A percentile compares a stretch with the other conserved stretches of the same genome.
Conservation (phyloP, 306 rosid genomes). For the Elaeagnus macrophylla region DNA sequence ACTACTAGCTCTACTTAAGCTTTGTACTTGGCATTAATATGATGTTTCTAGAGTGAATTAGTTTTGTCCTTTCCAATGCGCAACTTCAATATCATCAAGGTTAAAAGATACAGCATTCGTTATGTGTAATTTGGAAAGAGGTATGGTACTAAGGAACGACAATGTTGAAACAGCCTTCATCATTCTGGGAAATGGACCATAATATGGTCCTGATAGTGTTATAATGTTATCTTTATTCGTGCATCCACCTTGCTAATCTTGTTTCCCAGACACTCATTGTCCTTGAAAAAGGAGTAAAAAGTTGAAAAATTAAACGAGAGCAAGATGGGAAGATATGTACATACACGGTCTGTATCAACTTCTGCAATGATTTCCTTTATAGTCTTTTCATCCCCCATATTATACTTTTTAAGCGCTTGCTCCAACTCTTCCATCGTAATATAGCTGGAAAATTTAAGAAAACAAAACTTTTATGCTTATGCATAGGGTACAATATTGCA, state of each 20-base stretch:
- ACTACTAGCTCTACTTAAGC: background rate
- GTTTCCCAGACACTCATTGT: background rate
- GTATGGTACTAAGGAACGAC: too few relatives aligned
- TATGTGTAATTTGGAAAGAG: too few relatives aligned
- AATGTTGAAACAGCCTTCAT: too few relatives aligned
- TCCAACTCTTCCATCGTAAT: slow-evolving; percentile 87
- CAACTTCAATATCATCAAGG: too few relatives aligned
- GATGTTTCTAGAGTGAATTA: too few relatives aligned
- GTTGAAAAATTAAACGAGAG: background rate
- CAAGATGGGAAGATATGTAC: slow-evolving; percentile 16
- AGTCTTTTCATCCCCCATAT: slow-evolving; percentile 87
- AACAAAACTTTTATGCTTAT: background rate
- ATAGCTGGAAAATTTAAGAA: slow-evolving; percentile 39
- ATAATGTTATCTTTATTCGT: too few relatives aligned
- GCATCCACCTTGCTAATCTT: too few relatives aligned
- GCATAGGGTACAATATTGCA: background rate
- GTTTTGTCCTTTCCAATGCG: too few relatives aligned
- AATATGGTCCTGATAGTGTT: too few relatives aligned
- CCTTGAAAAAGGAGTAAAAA: background rate
- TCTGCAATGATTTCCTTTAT: slow-evolving; percentile 92
- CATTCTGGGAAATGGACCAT: too few relatives aligned
- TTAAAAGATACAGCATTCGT: too few relatives aligned
- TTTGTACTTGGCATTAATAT: too few relatives aligned
- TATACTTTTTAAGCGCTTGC: slow-evolving; percentile 77
- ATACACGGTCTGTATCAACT: slow-evolving; percentile 81